These are phyloP conservation scores for Linum trigynum DNA, from an alignment of 345 rosid genomes.

Conservation along the genomic window DNA sequence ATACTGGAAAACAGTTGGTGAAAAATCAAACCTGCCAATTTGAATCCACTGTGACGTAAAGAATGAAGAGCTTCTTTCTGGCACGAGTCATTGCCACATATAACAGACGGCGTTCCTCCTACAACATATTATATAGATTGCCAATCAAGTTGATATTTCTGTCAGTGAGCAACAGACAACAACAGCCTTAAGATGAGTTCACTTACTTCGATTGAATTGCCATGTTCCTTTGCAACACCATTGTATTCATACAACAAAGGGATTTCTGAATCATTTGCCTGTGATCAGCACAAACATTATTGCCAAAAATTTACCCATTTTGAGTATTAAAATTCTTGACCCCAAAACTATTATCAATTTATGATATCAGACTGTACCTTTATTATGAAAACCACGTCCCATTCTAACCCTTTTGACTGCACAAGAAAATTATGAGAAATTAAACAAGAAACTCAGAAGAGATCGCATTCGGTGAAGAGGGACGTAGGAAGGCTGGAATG, in stretches of 20 bases:
- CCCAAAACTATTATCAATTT: neutral
- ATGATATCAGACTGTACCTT: slow-evolving; percentile 39
- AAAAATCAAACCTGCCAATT: slow-evolving; percentile 75
- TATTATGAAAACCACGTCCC: slow-evolving; percentile 87
- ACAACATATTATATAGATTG: slow-evolving; percentile 14
- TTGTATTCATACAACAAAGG: slow-evolving; percentile 69
- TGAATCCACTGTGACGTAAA: slow-evolving; percentile 68
- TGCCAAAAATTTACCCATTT: neutral
- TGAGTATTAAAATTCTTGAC: neutral
- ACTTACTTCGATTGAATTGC: slow-evolving; percentile 59
- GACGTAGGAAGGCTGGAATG: neutral
- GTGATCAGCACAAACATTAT: slow-evolving; percentile 13
- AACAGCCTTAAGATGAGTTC: neutral
- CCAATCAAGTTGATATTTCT: neutral
- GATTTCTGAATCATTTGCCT: slow-evolving; percentile 95
- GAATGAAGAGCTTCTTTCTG: slow-evolving; percentile 65
- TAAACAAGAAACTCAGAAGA: slow-evolving; percentile 1
- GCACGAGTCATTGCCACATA: slow-evolving; percentile 99
- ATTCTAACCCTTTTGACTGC: slow-evolving; percentile 97
- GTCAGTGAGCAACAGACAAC: neutral
- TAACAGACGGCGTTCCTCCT: slow-evolving; percentile 89
- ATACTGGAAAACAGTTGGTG: slow-evolving; percentile 11
- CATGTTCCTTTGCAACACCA: slow-evolving; percentile 39
- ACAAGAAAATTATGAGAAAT: slow-evolving; percentile 16
- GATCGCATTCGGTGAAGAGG: slow-evolving; percentile 1